phyloP scores from a whole-genome alignment of 768 basidiomycete species.

The Gymnopilus dilepis region DNA sequence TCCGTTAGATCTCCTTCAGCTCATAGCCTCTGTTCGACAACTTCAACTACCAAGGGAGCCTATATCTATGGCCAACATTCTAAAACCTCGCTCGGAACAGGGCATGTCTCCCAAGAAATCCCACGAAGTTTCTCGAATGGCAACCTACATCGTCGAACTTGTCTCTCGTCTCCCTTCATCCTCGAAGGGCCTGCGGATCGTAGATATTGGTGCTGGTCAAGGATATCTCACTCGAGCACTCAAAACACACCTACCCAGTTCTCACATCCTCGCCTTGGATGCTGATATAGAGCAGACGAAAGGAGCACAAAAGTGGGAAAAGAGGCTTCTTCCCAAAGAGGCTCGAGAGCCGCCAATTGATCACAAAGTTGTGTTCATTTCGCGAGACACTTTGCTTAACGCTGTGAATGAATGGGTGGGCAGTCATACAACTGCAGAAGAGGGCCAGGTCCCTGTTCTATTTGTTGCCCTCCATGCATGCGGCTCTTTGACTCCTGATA shows the following conservation, averaged over 20 bases:
- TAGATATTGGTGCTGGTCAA: conserved; percentile 82
- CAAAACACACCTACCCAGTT: conserved; percentile 35
- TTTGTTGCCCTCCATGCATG: conserved; percentile 79
- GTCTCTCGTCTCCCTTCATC: conserved; percentile 29
- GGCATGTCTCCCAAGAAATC: conserved; percentile 81
- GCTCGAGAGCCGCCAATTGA: conserved; percentile 42
- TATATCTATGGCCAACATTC: conserved; percentile 19
- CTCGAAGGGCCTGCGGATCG: conserved; percentile 45
- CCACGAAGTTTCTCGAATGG: conserved; percentile 74
- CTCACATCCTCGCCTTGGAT: conserved; percentile 71
- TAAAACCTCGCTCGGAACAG: conserved; percentile 20
- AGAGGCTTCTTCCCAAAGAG: conserved; percentile 27
- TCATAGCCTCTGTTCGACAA: conserved; percentile 27
- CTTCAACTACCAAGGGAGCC: conserved; percentile 32
- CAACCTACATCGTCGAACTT: conserved; percentile 51
- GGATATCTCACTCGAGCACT: conserved; percentile 68
- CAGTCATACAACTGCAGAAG: not conserved
- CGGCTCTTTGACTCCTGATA: conserved; percentile 72
- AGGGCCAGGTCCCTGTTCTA: conserved; percentile 49
- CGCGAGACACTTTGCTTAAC: conserved; percentile 47
- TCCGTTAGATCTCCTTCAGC: conserved; percentile 27
- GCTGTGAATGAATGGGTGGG: conserved; percentile 60
- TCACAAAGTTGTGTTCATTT: conserved; percentile 63
- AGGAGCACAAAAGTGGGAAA: conserved; percentile 58
- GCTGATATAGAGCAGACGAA: conserved; percentile 59